Percentiles rank a stretch among this genome's conserved stretches.
phyloP scores from a whole-genome alignment of 1,284 basidiomycete genomes.

The Sphagnurus paluster region DNA sequence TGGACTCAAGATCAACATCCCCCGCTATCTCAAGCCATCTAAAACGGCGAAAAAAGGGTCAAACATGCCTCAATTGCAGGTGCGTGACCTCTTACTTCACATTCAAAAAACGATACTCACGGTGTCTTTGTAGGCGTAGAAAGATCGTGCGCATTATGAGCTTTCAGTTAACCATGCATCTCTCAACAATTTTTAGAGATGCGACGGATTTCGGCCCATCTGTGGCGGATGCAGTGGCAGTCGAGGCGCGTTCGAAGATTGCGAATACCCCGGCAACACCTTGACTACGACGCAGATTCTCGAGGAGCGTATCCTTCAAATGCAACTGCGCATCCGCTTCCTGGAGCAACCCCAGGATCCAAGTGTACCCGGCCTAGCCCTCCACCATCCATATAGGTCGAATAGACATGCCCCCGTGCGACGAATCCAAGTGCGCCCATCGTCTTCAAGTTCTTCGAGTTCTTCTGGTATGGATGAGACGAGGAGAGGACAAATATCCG shows the following conservation, averaged over 20 bases:
- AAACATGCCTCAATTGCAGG: conserved; percentile 18
- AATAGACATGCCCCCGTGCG: neutral
- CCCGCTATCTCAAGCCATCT: too few relatives aligned
- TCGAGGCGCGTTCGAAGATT: conserved; percentile 10
- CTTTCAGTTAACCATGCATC: neutral
- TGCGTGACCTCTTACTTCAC: neutral
- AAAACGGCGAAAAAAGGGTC: conserved; percentile 13
- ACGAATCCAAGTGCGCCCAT: neutral
- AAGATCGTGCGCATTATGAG: conserved; percentile 8
- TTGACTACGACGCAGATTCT: conserved; percentile 9
- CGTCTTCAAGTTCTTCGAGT: neutral
- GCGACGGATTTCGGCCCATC: conserved; percentile 11
- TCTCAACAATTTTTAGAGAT: conserved; percentile 5
- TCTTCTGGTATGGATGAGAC: neutral
- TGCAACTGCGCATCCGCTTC: conserved; percentile 7
- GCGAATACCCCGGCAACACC: conserved; percentile 12
- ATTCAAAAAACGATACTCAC: neutral
- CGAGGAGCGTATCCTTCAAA: conserved; percentile 8
- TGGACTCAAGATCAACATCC: too few relatives aligned
- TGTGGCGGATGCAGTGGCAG: conserved; percentile 10
- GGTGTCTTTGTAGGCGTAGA: conserved; percentile 8
- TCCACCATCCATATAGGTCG: conserved; percentile 11
- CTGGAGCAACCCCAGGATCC: conserved; percentile 6
- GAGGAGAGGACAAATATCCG: too few relatives aligned
- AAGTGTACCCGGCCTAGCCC: conserved; percentile 1